Percentiles rank a stretch among this genome's conserved stretches.
Conservation (phyloP, 352 stramenopile genomes). For the Phytophthora niederhauseri region DNA sequence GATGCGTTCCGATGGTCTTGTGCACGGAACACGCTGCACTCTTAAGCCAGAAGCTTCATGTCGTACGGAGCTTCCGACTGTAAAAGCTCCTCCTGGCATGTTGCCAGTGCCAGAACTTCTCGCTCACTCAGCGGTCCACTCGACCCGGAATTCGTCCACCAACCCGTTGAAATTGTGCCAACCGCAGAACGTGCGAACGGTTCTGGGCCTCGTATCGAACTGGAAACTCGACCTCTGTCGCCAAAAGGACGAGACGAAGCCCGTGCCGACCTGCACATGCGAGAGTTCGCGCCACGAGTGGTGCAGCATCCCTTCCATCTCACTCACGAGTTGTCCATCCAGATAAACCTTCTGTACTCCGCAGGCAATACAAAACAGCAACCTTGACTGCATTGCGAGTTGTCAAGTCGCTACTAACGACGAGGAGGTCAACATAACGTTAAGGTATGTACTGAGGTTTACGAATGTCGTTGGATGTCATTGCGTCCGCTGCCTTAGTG, state of each 20-base stretch:
- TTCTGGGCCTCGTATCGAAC: constrained; percentile 7
- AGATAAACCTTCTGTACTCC: constrained; percentile 9
- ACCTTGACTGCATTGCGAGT: no score
- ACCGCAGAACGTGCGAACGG: constrained; percentile 15
- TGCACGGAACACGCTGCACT: neutral
- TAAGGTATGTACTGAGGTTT: no score
- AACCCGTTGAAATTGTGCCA: constrained; percentile 23
- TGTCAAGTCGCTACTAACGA: no score
- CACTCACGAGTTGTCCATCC: constrained; percentile 10
- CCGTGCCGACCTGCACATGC: constrained; percentile 20
- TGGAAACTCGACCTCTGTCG: constrained; percentile 18
- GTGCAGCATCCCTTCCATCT: constrained; percentile 1
- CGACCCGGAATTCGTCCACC: constrained; percentile 12
- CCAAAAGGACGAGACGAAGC: constrained; percentile 22
- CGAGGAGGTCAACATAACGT: no score
- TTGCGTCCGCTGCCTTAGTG: no score
- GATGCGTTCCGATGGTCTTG: neutral
- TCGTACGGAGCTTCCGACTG: neutral
- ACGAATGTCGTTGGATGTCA: no score
- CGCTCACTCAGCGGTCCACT: neutral
- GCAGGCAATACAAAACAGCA: no score
- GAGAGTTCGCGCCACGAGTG: constrained; percentile 15
- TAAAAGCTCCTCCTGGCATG: neutral
- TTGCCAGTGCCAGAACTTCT: constrained; percentile 7
- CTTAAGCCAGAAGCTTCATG: neutral